Conservation (phyloP, 441 rosid genomes). For the Gossypium trilobum region DNA sequence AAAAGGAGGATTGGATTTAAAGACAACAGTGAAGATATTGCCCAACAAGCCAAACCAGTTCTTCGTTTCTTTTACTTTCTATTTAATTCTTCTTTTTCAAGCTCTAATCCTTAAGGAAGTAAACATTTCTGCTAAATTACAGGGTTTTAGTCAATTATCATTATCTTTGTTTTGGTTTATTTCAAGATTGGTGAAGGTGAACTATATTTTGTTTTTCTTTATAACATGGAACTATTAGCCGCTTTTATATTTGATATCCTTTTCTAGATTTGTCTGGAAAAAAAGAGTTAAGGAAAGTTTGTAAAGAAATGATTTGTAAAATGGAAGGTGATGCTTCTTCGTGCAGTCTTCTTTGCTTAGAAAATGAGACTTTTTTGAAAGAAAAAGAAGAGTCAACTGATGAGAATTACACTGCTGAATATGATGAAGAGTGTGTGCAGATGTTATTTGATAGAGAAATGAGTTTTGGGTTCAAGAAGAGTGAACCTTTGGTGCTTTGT, state of each 20-base stretch:
- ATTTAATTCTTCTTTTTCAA: background rate
- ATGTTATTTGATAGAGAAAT: slow-evolving; percentile 35
- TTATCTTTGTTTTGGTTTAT: slow-evolving; percentile 3
- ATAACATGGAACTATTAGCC: slow-evolving; percentile 16
- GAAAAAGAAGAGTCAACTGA: slow-evolving; percentile 15
- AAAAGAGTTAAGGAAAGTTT: background rate
- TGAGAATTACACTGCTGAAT: background rate
- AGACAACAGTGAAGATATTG: background rate
- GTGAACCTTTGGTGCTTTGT: slow-evolving; percentile 20
- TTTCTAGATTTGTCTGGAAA: background rate
- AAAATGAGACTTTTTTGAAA: slow-evolving; percentile 18
- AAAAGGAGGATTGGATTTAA: background rate
- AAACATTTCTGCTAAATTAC: slow-evolving; percentile 17
- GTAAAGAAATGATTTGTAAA: background rate
- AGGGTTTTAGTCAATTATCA: background rate
- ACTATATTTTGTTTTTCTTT: background rate
- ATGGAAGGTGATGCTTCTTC: slow-evolving; percentile 28
- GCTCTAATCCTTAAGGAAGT: slow-evolving; percentile 16
- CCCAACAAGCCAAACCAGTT: background rate
- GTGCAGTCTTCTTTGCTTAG: slow-evolving; percentile 32
- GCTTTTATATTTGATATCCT: background rate
- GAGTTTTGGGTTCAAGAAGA: slow-evolving; percentile 20
- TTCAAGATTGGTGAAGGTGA: slow-evolving; percentile 13
- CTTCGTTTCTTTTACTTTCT: too few relatives aligned
- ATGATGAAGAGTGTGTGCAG: slow-evolving; percentile 28